Evolutionary conservation across 164 flowering plant species (phyloP).

Genomic region (Vitis rupestris): DNA sequence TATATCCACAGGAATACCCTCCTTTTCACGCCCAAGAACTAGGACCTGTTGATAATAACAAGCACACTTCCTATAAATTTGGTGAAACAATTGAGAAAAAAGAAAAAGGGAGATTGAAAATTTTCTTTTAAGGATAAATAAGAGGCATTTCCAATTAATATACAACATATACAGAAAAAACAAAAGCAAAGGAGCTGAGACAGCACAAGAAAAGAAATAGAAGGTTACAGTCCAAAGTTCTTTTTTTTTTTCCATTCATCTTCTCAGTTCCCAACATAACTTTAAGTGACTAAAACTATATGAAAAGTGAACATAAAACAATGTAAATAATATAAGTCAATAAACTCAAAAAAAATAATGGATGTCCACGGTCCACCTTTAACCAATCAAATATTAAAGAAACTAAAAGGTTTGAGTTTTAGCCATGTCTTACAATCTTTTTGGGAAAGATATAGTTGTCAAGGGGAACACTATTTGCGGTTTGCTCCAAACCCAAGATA

Average conservation of each 20-base stretch:
- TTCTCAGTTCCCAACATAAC: neutral
- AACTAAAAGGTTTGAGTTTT: conserved; percentile 1
- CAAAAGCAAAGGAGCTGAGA: neutral
- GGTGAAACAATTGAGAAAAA: no score
- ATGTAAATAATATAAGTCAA: neutral
- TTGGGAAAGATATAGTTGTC: conserved; percentile 69
- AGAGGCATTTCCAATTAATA: neutral
- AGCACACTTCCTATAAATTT: no score
- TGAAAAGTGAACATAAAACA: no score
- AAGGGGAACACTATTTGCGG: conserved; percentile 84
- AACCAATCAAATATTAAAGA: neutral
- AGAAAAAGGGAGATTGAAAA: no score
- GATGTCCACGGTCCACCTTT: neutral
- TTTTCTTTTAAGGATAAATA: no score
- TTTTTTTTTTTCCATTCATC: neutral
- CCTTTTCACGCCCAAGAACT: conserved; percentile 96
- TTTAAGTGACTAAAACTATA: no score
- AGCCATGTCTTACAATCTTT: conserved; percentile 51
- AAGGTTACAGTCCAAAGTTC: neutral
- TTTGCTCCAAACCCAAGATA: conserved; percentile 95
- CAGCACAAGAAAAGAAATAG: neutral
- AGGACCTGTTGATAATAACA: conserved; percentile 53
- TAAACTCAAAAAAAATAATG: conserved; percentile 1
- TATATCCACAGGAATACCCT: conserved; percentile 95
- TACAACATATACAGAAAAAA: neutral